These are phyloP conservation scores for Aureobasidium zeae DNA, from an alignment of 2,329 filamentous ascomycete genomes.

Conservation along the genomic window DNA sequence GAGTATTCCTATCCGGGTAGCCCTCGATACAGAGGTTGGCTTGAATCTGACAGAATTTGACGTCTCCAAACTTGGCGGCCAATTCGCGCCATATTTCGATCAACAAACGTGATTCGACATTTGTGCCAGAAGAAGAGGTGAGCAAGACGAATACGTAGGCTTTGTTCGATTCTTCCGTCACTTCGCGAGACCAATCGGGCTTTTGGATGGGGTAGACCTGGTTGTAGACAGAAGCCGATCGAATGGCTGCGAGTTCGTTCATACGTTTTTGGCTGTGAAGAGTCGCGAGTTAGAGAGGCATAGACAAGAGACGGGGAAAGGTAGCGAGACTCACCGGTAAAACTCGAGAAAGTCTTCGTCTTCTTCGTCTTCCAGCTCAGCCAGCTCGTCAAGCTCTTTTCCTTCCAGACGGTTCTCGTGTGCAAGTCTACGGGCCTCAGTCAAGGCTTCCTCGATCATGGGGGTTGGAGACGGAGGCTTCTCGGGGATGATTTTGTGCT, in stretches of 20 bases:
- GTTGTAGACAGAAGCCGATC: constrained; percentile 72
- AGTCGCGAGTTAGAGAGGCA: not conserved
- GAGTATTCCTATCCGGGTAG: constrained; percentile 90
- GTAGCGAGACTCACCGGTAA: constrained; percentile 53
- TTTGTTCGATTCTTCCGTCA: constrained; percentile 78
- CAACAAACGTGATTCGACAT: constrained; percentile 75
- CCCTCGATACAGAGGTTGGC: constrained; percentile 91
- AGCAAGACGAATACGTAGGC: constrained; percentile 66
- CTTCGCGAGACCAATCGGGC: constrained; percentile 81
- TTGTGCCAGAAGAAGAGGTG: constrained; percentile 66
- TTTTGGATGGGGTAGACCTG: constrained; percentile 91
- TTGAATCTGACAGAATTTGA: constrained; percentile 96
- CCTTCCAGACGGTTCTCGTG: constrained; percentile 90
- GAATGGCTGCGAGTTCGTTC: constrained; percentile 66
- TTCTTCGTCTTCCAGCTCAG: constrained; percentile 89
- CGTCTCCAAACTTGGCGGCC: constrained; percentile 75
- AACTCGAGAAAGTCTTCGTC: constrained; percentile 84
- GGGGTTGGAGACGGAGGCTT: constrained; percentile 92
- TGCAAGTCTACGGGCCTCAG: constrained; percentile 71
- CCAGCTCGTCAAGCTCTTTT: constrained; percentile 88
- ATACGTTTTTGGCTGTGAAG: constrained; percentile 60
- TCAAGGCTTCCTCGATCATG: constrained; percentile 87
- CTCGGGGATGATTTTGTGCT: constrained; percentile 95
- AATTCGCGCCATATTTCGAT: constrained; percentile 79
- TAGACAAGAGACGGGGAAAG: not conserved